Evolutionary conservation across 1,284 basidiomycete species (phyloP).

Genomic region (Amylostereum areolatum): DNA sequence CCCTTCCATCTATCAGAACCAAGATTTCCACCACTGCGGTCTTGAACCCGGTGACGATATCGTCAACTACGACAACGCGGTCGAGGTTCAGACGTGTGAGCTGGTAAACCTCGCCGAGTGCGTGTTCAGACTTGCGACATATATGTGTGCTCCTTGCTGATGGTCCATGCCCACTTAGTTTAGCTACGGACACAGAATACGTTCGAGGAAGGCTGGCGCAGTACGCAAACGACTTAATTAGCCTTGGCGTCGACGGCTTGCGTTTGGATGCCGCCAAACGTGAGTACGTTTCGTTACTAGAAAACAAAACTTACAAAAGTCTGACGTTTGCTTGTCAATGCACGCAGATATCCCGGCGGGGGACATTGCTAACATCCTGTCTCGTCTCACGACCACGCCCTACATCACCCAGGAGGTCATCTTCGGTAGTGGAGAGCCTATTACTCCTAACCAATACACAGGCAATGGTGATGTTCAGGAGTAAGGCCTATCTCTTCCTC

Average conservation of each 20-base stretch:
- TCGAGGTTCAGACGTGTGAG: slow-evolving; percentile 25
- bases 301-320: not conserved
- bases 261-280: slow-evolving; percentile 29
- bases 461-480: slow-evolving; percentile 13
- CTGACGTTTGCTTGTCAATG: no score
- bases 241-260: slow-evolving; percentile 25
- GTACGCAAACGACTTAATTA: slow-evolving; percentile 24
- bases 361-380: slow-evolving; percentile 16
- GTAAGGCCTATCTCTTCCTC: not conserved
- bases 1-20: slow-evolving; percentile 11
- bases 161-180: slow-evolving; percentile 9
- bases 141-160: not conserved
- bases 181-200: slow-evolving; percentile 23
- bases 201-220: slow-evolving; percentile 19
- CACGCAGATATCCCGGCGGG: slow-evolving; percentile 14
- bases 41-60: slow-evolving; percentile 19
- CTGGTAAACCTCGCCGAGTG: slow-evolving; percentile 20
- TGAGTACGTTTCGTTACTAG: slow-evolving; percentile 7
- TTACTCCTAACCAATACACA: slow-evolving; percentile 20
- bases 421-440: slow-evolving; percentile 1
- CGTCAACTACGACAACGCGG: slow-evolving; percentile 20
- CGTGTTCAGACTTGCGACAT: not conserved
- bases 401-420: slow-evolving; percentile 18
- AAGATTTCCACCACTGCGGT: slow-evolving; percentile 28
- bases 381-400: slow-evolving; percentile 8